A percentile compares a stretch with the other conserved stretches of the same genome.
Evolutionary conservation across 139 green algal species (phyloP).

Genomic region (Picochlorum sp.): DNA sequence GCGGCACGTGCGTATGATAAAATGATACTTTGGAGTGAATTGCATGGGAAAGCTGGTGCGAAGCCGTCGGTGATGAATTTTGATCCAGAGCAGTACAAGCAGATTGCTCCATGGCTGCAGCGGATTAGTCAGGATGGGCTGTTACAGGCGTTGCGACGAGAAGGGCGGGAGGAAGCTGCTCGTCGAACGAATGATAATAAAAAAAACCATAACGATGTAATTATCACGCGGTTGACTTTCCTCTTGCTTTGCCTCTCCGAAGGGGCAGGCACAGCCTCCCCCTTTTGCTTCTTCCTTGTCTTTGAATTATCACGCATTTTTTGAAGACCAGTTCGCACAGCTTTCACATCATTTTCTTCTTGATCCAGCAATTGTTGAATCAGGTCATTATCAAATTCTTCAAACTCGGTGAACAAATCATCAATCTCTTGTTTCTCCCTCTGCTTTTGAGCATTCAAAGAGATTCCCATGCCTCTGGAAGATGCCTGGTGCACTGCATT

Average conservation of each 20-base stretch:
- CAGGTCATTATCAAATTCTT: constrained; percentile 51
- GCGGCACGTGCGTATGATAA: constrained; percentile 82
- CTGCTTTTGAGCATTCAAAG: constrained; percentile 4
- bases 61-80: constrained; percentile 88
- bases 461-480: constrained; percentile 6
- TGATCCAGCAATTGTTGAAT: constrained; percentile 56
- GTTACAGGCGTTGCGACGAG: constrained; percentile 58
- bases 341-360: constrained; percentile 50
- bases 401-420: constrained; percentile 32
- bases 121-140: constrained; percentile 69
- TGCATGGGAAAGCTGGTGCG: constrained; percentile 57
- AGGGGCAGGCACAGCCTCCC: not conserved
- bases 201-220: too few species aligned
- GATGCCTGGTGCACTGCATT: constrained; percentile 7
- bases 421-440: not conserved
- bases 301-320: constrained; percentile 23
- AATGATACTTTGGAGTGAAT: constrained; percentile 92
- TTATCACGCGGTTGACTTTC: too few species aligned
- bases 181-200: too few species aligned
- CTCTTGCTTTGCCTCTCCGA: not conserved
- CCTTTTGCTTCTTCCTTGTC: constrained; percentile 26
- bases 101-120: constrained; percentile 61
- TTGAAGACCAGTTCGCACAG: constrained; percentile 19
- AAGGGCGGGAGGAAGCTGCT: constrained; percentile 67
- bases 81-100: constrained; percentile 67